Conservation (phyloP, 495 filamentous ascomycete species). For the Trichoderma virens region DNA sequence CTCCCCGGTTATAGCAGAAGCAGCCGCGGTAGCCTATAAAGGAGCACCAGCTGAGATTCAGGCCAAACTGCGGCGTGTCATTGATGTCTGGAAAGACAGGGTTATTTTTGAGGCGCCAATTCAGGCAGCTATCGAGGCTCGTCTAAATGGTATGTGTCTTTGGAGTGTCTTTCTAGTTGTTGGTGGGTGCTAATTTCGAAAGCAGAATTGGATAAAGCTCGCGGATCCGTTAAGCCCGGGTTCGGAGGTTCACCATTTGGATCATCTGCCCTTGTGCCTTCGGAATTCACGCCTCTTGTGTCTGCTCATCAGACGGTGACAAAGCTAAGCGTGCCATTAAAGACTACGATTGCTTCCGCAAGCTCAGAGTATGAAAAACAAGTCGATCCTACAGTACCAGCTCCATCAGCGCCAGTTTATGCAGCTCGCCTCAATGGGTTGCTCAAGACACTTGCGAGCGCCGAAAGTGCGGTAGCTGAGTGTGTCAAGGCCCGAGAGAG, state of each 20-base stretch:
- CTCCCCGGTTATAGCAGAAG: constrained; percentile 83
- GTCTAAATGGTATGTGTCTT: constrained; percentile 58
- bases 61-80: constrained; percentile 74
- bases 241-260: constrained; percentile 67
- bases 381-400: constrained; percentile 53
- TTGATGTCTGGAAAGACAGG: constrained; percentile 89
- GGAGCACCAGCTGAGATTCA: constrained; percentile 77
- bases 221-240: constrained; percentile 54
- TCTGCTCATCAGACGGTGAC: constrained; percentile 63
- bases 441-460: constrained; percentile 77
- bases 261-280: constrained; percentile 53
- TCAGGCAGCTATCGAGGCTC: constrained; percentile 67
- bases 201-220: constrained; percentile 72
- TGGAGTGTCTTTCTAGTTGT: background rate
- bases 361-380: constrained; percentile 76
- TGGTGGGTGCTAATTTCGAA: background rate
- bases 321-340: constrained; percentile 57
- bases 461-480: constrained; percentile 85
- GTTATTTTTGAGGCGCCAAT: constrained; percentile 75
- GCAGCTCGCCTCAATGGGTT: constrained; percentile 83
- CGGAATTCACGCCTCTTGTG: constrained; percentile 68
- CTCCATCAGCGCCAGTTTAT: constrained; percentile 77
- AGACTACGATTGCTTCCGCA: constrained; percentile 55
- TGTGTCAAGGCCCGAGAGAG: constrained; percentile 77
- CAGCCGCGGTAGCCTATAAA: constrained; percentile 75